Evolutionary conservation across 2,329 filamentous ascomycete genomes (phyloP), one percentile per base, ranked within the genome.

Genomic region (Celoporthe dispersa): DNA sequence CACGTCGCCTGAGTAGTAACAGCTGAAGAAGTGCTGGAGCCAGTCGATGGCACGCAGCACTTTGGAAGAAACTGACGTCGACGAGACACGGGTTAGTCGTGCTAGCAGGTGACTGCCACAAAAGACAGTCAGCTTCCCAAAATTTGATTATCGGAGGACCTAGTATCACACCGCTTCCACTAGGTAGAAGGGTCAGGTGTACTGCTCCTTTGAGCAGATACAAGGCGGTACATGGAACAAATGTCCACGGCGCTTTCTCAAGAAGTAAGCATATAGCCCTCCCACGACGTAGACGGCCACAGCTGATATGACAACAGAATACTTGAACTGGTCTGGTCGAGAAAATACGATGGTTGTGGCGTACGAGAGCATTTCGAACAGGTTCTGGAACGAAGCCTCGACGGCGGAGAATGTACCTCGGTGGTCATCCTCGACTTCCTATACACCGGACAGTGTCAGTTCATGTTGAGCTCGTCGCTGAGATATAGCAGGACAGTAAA

Each of bases 361-460:
- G 75, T 88, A 94, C 0, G 91, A 90, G 1, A 89, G 78, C 63
- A 94, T 83, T 77, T 94, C 91, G 71, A 93, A 93, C 0, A 87
- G 73, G 71, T 90, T 94, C 76, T 94, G 92, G 53, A 90, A 84
- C 0, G 88, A 85, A 11, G 89, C 86, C 77, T 94, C 92, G 9
- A 88, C 85, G 0, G 90, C 82, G 0, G 91, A 93, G 74, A 94
- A 94, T 0, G 84, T 81, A 0, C 90, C 92, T n/a, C 92, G 86
- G 53, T 83, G 77, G n/a, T 83, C 79, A 22, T 82, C 79, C 55
- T 86, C 82, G 28, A 90, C 84, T 67, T 86, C 84, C 87, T 89
- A 67, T 37, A 22, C 2, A 2, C 3, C 7, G 19, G 22, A 35
- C 14, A 60, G 22, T 5, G 44, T 37, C 8, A 41, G 35, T 66